These are phyloP conservation scores for Thalia dealbata DNA, from an alignment of 176 grass and related monocot species.

Conservation along the genomic window DNA sequence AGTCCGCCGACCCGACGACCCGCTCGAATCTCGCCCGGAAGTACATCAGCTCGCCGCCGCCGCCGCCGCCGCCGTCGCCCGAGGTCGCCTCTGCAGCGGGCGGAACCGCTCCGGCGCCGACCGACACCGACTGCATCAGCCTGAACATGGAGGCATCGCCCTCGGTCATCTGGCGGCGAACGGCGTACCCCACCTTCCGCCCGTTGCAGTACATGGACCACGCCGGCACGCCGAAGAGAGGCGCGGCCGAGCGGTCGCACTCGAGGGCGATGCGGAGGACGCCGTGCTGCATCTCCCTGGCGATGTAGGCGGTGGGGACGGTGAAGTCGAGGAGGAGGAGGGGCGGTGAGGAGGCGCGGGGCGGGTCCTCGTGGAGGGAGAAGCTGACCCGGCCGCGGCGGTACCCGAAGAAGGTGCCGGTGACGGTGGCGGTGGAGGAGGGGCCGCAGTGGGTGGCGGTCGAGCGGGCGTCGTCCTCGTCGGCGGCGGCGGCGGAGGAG, in stretches of 20 bases:
- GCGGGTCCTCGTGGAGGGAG: slow-evolving; percentile 38
- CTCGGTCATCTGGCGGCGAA: slow-evolving; percentile 34
- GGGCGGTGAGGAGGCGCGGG: slow-evolving; percentile 21
- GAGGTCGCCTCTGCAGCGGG: too few relatives aligned
- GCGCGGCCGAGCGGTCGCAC: background rate
- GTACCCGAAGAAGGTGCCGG: slow-evolving; percentile 62
- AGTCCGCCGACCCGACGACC: slow-evolving; percentile 52
- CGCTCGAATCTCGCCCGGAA: slow-evolving; percentile 59
- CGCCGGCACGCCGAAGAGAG: slow-evolving; percentile 30
- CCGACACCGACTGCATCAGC: slow-evolving; percentile 51
- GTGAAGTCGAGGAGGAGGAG: slow-evolving; percentile 45
- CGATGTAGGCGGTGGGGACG: slow-evolving; percentile 39
- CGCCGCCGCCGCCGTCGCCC: slow-evolving; percentile 18
- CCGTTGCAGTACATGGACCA: slow-evolving; percentile 96
- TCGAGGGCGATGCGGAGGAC: slow-evolving; percentile 53
- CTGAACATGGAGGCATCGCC: slow-evolving; percentile 40
- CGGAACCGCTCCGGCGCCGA: slow-evolving; percentile 56
- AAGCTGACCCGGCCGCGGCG: slow-evolving; percentile 51
- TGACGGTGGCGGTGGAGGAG: slow-evolving; percentile 7
- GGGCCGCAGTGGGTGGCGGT: background rate
- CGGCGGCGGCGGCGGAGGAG: background rate
- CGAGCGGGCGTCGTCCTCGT: background rate
- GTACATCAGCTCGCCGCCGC: slow-evolving; percentile 50
- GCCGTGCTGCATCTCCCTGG: slow-evolving; percentile 49
- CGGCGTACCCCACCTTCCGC: slow-evolving; percentile 54